Conservation (phyloP, 2,329 filamentous ascomycete genomes). For the Pezicula neosporulosa region DNA sequence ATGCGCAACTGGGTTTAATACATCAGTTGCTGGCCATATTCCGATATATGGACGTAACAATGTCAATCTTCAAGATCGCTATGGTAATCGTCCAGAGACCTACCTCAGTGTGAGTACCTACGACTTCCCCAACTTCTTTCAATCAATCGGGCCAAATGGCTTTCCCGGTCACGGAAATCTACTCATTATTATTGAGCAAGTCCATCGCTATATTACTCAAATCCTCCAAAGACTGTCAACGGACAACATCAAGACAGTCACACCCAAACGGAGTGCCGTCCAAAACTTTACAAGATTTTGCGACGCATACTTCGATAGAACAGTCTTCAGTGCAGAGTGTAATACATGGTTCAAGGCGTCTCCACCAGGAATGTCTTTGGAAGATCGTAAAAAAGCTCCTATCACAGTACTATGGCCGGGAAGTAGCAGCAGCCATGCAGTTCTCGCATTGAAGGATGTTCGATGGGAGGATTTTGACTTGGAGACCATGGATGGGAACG, state of each 20-base stretch:
- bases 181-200: slow-evolving; percentile 61
- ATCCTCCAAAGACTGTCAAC: slow-evolving; percentile 60
- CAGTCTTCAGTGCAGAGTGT: slow-evolving; percentile 57
- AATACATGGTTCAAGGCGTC: slow-evolving; percentile 49
- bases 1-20: slow-evolving; percentile 27
- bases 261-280: slow-evolving; percentile 50
- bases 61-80: slow-evolving; percentile 48
- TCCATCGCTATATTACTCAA: slow-evolving; percentile 60
- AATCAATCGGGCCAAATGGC: slow-evolving; percentile 56
- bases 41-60: slow-evolving; percentile 50
- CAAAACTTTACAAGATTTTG: slow-evolving; percentile 60
- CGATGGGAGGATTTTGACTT: slow-evolving; percentile 56
- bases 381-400: background rate
- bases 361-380: background rate
- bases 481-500: slow-evolving; percentile 34
- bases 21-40: slow-evolving; percentile 54
- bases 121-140: slow-evolving; percentile 63
- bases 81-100: slow-evolving; percentile 59
- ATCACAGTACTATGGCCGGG: slow-evolving; percentile 54
- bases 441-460: slow-evolving; percentile 49
- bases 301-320: slow-evolving; percentile 50
- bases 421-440: slow-evolving; percentile 58
- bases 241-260: slow-evolving; percentile 61
- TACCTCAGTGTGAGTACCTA: slow-evolving; percentile 61
- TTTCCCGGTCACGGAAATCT: slow-evolving; percentile 60